Percentiles rank a stretch among this genome's conserved stretches.
Conservation (phyloP, 306 rosid genomes). For the Cicer pinnatifidum region DNA sequence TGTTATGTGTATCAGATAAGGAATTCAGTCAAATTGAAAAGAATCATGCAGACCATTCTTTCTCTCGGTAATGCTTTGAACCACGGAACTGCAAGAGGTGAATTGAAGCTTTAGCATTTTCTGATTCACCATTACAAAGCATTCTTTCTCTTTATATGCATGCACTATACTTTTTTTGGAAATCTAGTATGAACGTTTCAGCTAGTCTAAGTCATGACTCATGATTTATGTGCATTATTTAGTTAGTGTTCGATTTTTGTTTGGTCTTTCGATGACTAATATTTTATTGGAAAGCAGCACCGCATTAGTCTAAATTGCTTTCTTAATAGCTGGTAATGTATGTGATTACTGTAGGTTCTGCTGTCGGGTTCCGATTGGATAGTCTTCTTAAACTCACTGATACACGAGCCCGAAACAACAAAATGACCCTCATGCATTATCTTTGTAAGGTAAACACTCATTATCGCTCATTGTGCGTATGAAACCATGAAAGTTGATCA, state of each 20-base stretch:
- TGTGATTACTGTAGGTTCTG: slow-evolving; percentile 68
- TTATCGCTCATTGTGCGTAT: not conserved
- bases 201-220: slow-evolving; percentile 10
- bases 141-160: not conserved
- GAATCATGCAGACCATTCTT: slow-evolving; percentile 99
- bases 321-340: slow-evolving; percentile 33
- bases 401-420: slow-evolving; percentile 85
- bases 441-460: slow-evolving; percentile 85
- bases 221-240: slow-evolving; percentile 16
- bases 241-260: slow-evolving; percentile 30
- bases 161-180: slow-evolving; percentile 4
- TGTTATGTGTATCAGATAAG: slow-evolving; percentile 71
- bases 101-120: slow-evolving; percentile 43
- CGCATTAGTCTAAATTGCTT: slow-evolving; percentile 32
- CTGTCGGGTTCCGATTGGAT: slow-evolving; percentile 96
- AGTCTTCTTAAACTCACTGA: slow-evolving; percentile 96
- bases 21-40: slow-evolving; percentile 89
- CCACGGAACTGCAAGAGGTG: slow-evolving; percentile 99
- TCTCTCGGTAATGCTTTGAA: slow-evolving; percentile 96
- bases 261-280: not conserved
- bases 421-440: slow-evolving; percentile 99
- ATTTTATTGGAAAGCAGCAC: slow-evolving; percentile 22
- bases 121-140: slow-evolving; percentile 11
- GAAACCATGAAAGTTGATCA: no score
- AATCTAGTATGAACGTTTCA: slow-evolving; percentile 4